Conservation (phyloP, 208 protist genomes). For the Acanthamoeba sp. region DNA sequence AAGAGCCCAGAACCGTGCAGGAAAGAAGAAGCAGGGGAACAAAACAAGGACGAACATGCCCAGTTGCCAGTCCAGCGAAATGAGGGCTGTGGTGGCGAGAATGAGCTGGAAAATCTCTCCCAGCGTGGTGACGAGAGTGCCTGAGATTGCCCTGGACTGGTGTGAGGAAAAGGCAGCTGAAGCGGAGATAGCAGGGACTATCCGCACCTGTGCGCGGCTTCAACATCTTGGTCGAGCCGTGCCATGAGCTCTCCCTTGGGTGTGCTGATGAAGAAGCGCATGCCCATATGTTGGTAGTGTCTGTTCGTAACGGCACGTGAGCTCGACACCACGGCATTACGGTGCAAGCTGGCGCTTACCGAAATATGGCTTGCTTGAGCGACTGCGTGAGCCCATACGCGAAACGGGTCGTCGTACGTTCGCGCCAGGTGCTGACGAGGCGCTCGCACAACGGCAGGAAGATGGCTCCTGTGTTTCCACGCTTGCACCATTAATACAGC, state of each 20-base stretch:
- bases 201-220: neutral
- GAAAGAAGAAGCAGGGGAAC: slow-evolving; percentile 31
- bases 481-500: too few species aligned
- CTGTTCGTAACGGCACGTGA: too few species aligned
- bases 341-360: neutral
- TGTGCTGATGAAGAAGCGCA: slow-evolving; percentile 24
- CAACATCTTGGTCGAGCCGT: neutral
- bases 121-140: neutral
- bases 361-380: neutral
- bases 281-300: neutral
- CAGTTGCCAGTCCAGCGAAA: neutral
- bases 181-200: too few species aligned
- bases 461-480: neutral
- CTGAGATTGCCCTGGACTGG: neutral
- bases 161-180: too few species aligned
- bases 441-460: neutral
- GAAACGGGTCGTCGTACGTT: neutral
- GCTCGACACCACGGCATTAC: too few species aligned
- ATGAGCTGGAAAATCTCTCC: slow-evolving; percentile 9
- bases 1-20: neutral
- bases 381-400: neutral
- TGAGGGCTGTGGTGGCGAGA: neutral
- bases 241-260: slow-evolving; percentile 14
- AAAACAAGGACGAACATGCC: neutral
- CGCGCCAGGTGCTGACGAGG: neutral